phyloP scores from a whole-genome alignment of 768 basidiomycete species.

The Gloeophyllum trabeum region DNA sequence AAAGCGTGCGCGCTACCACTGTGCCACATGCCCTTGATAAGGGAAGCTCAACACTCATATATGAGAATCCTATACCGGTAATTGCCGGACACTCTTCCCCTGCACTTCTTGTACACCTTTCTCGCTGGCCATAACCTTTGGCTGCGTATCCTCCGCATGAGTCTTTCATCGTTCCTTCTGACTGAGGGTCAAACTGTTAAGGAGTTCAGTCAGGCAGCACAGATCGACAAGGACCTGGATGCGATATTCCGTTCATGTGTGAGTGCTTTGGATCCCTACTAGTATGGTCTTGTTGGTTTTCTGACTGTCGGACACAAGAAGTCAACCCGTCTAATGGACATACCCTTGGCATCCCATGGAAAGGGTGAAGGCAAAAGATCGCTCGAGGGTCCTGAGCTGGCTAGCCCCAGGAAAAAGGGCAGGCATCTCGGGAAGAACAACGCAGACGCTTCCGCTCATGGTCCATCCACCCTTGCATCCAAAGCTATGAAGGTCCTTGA shows the following conservation, averaged over 20 bases:
- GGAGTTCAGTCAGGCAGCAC: not conserved
- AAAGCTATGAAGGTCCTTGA: too few relatives aligned
- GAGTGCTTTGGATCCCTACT: conserved; percentile 11
- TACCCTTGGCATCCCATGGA: conserved; percentile 7
- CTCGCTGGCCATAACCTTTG: not conserved
- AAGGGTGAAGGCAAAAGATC: conserved; percentile 7
- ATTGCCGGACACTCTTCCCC: not conserved
- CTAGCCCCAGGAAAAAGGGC: conserved; percentile 3
- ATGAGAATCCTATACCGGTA: not conserved
- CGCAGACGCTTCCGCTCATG: too few relatives aligned
- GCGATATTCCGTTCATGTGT: conserved; percentile 48
- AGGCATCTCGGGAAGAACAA: conserved; percentile 6
- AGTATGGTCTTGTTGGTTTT: not conserved
- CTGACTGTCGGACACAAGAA: conserved; percentile 1
- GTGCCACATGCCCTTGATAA: conserved; percentile 10
- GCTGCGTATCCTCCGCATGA: conserved; percentile 4
- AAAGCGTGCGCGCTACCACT: conserved; percentile 15
- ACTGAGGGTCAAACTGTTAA: conserved; percentile 1
- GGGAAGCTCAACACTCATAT: not conserved
- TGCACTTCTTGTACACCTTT: not conserved
- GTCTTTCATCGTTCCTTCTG: conserved; percentile 10
- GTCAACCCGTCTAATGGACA: conserved; percentile 1
- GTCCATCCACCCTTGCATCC: too few relatives aligned
- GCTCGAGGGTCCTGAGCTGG: conserved; percentile 8
- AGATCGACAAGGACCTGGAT: conserved; percentile 52